Percentiles rank a stretch among this genome's conserved stretches.
phyloP scores from a whole-genome alignment of 352 stramenopile species.

The Elongisporangium prolatum region DNA sequence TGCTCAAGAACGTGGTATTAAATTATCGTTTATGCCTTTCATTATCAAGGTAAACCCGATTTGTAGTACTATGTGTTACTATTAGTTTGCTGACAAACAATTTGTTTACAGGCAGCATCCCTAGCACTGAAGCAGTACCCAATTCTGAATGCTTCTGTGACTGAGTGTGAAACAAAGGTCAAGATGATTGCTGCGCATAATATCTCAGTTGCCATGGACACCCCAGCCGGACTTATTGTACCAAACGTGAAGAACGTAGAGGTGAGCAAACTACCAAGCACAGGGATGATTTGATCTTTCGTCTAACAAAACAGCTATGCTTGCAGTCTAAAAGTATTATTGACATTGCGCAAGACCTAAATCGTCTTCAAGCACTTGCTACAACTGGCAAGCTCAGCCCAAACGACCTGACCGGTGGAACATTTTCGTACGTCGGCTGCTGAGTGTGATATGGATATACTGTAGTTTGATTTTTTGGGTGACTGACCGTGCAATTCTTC shows the following conservation, averaged over 20 bases:
- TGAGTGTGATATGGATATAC: background rate
- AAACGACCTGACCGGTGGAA: slow-evolving; percentile 88
- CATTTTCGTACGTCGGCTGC: slow-evolving; percentile 76
- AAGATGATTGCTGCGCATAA: slow-evolving; percentile 92
- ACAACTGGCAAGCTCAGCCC: slow-evolving; percentile 72
- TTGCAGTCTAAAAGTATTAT: slow-evolving; percentile 77
- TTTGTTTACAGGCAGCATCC: slow-evolving; percentile 69
- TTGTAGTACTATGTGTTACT: background rate
- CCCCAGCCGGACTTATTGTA: slow-evolving; percentile 93
- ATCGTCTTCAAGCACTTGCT: slow-evolving; percentile 84
- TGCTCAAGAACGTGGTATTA: slow-evolving; percentile 69
- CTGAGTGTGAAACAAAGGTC: slow-evolving; percentile 78
- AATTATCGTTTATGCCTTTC: slow-evolving; percentile 96
- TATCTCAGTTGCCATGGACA: slow-evolving; percentile 99
- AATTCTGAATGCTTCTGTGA: slow-evolving; percentile 91
- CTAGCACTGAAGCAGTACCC: slow-evolving; percentile 94
- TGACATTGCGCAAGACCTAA: slow-evolving; percentile 83
- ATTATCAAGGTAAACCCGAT: slow-evolving; percentile 81
- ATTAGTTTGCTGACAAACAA: background rate
- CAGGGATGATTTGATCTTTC: too few species aligned
- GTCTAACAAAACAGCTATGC: too few species aligned
- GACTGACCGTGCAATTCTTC: background rate
- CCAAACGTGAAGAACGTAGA: slow-evolving; percentile 95
- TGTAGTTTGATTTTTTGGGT: too few species aligned
- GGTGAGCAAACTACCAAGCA: slow-evolving; percentile 16